Percentiles rank a stretch among this genome's conserved stretches.
Conservation (phyloP, 768 basidiomycete genomes). For the Suillus americanus region DNA sequence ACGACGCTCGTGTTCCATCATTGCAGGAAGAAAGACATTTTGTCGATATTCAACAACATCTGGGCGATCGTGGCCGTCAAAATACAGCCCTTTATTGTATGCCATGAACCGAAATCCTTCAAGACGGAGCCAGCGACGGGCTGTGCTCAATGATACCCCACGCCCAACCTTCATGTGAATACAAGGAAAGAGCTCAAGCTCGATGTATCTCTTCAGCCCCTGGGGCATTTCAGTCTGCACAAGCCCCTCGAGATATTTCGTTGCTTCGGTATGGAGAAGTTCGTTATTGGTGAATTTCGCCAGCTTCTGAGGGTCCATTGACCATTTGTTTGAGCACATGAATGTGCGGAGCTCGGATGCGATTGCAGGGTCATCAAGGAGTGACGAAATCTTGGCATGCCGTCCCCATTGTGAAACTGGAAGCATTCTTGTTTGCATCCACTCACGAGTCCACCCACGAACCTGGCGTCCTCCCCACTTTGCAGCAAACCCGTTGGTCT, state of each 20-base stretch:
- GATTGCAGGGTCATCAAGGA: conserved; percentile 10
- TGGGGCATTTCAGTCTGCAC: conserved; percentile 34
- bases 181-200: conserved; percentile 14
- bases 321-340: conserved; percentile 32
- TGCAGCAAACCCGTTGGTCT: conserved; percentile 30
- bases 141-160: conserved; percentile 34
- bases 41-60: conserved; percentile 20
- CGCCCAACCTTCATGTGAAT: conserved; percentile 7
- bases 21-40: conserved; percentile 20
- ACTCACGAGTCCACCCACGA: conserved; percentile 24
- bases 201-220: conserved; percentile 34
- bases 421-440: background rate
- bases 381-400: conserved; percentile 8
- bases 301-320: conserved; percentile 34
- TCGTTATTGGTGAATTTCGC: conserved; percentile 23
- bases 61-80: conserved; percentile 21
- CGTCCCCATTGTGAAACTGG: conserved; percentile 1
- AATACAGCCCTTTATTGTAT: conserved; percentile 21
- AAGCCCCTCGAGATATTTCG: conserved; percentile 29
- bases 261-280: conserved; percentile 25
- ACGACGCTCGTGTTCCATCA: conserved; percentile 19
- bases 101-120: conserved; percentile 10
- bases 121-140: conserved; percentile 27
- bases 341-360: conserved; percentile 2
- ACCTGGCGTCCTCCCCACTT: conserved; percentile 30